Base-by-base conservation (phyloP, 31 red algal species). In the Odonthalia washingtoniensis region DNA sequence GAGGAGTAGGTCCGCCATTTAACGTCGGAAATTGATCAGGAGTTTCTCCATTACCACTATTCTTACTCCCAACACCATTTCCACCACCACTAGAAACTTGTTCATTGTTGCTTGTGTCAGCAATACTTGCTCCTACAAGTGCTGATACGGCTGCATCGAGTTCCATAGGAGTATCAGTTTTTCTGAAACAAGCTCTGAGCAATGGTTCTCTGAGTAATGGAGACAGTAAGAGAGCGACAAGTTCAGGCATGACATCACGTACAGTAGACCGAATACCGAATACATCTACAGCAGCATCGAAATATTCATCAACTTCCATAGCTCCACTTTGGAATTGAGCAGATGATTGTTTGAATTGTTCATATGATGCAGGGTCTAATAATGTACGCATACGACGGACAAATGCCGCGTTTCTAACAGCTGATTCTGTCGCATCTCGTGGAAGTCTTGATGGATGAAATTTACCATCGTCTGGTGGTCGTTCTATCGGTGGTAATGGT, bases 261-360 rank as follows among this genome's bases (percentile, higher is more conserved):
- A 93, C 84, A 33, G 91, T 84, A 28, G 83, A 39, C 12, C 91
- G 83, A 33, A 93, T 84, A 27, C 91, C 91, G 49, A 93, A 93
- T 26, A 77, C 36, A 40, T 93, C 84, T 2, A 83, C 72, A 4
- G 77, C 91, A 2, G 91, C 91, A 31, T 93, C 72, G 62, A 83
- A 93, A 78, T 93, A 93, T 52, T 68, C 91, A 26, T 93, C 79
- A 9, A 84, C 78, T 18, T 21, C 34, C 6, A 87, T 88, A 18
- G 33, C 44, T 1, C 85, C 84, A 31, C 44, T 70, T 33, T 84
- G 91, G 61, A 93, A 93, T n/a, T 84, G 36, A 34, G 75, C 83
- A 49, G 91, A 93, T 44, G 70, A 83, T 42, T 75, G 38, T 31
- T 84, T 46, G 57, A 93, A 93, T 44, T 93, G 83, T 61, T 93